phyloP scores from a whole-genome alignment of 345 rosid species.

The Pelargonium nanum region DNA sequence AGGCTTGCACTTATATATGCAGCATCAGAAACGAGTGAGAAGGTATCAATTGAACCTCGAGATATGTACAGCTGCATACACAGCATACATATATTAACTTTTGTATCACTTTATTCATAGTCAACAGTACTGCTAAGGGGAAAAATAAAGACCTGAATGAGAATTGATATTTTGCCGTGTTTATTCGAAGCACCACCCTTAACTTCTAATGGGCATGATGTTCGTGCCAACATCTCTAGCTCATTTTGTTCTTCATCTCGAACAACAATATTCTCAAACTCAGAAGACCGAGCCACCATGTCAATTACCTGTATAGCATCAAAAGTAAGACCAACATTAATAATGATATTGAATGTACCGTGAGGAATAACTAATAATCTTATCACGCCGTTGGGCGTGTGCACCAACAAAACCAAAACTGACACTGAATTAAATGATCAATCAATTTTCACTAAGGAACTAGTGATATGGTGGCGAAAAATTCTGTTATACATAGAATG shows the following conservation, averaged over 20 bases:
- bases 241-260: constrained; percentile 98
- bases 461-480: not conserved
- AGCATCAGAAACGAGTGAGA: constrained; percentile 90
- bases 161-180: constrained; percentile 93
- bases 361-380: no score
- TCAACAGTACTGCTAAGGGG: constrained; percentile 11
- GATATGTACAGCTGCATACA: constrained; percentile 82
- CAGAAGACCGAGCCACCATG: constrained; percentile 96
- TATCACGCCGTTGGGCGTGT: not conserved
- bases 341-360: not conserved
- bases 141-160: constrained; percentile 59
- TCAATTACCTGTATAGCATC: constrained; percentile 55
- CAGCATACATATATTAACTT: constrained; percentile 10
- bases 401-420: not conserved
- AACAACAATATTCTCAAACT: constrained; percentile 91
- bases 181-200: constrained; percentile 89
- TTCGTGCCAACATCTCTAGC: constrained; percentile 66
- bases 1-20: constrained; percentile 95
- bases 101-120: constrained; percentile 11
- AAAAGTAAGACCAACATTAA: not conserved
- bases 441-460: not conserved
- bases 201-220: constrained; percentile 78
- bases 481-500: not conserved
- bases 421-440: no score
- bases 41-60: constrained; percentile 83